Percentiles rank a stretch among this genome's conserved stretches.
Conservation (phyloP, 192 early-diverging fungal species). For the Cladochytrium replicatum region DNA sequence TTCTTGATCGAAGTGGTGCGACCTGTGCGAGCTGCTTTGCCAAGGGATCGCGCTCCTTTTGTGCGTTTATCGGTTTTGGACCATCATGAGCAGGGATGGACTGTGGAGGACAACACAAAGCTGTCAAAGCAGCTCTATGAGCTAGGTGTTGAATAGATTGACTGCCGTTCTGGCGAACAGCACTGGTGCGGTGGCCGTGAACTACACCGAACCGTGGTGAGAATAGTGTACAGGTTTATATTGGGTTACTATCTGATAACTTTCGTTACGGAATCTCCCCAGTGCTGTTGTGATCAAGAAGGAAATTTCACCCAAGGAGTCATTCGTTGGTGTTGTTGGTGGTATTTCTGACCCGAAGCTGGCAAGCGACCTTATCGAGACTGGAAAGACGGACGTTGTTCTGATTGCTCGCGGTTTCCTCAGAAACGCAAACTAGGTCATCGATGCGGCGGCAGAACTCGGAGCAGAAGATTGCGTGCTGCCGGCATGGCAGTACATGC, state of each 20-base stretch:
- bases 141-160: conserved; percentile 77
- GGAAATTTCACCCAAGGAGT: conserved; percentile 42
- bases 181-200: no score
- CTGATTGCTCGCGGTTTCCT: conserved; percentile 64
- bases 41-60: conserved; percentile 71
- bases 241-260: conserved; percentile 34
- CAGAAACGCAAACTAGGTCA: conserved; percentile 56
- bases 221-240: conserved; percentile 28
- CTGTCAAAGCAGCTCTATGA: conserved; percentile 43
- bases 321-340: conserved; percentile 52
- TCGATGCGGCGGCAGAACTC: conserved; percentile 55
- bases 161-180: conserved; percentile 67
- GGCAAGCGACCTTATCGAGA: conserved; percentile 58
- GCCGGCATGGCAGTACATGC: no score
- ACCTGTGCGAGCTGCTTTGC: conserved; percentile 52
- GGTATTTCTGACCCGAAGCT: conserved; percentile 59
- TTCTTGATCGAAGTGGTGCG: conserved; percentile 61
- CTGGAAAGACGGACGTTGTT: conserved; percentile 61
- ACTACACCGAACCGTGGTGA: conserved; percentile 13
- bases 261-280: conserved; percentile 38
- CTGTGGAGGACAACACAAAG: conserved; percentile 56
- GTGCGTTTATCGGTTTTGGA: conserved; percentile 75
- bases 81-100: conserved; percentile 60
- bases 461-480: conserved; percentile 54
- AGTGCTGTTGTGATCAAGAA: conserved; percentile 32